Evolutionary conservation across 179 eudicot species (phyloP), one percentile per base, ranked within the genome.

Genomic region (Amaranthus tricolor): DNA sequence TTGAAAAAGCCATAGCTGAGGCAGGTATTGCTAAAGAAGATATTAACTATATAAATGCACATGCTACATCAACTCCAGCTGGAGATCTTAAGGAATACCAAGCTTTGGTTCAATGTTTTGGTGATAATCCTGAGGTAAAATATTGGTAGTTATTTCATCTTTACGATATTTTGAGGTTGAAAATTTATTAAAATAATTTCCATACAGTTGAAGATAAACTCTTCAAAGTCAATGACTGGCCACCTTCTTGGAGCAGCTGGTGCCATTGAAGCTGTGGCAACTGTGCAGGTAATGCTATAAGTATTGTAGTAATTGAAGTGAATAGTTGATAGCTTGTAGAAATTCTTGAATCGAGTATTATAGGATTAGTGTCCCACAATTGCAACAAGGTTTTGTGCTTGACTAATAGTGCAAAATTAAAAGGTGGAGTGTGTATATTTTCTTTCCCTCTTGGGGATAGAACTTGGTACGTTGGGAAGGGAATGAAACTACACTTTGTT

Each of bases 191-290:
- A 17, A 48, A 52, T 53, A 66, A 2, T 67, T 57, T 69, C 16
- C 77, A 16, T 71, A 40, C 91, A 92, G 98, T 78, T 94, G 76
- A 82, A 78, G 80, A 90, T 92, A 73, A 94, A 92, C 86, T 94
- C 98, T 62, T 85, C 97, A 74, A 94, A 94, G 80, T 94, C 96
- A 47, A 94, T 92, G 98, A 89, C 88, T 50, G 98, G 98, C 78
- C 98, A 94, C 79, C 89, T 94, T 62, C 89, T 94, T 66, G 98
- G 98, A 72, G 98, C 96, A 75, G 94, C 98, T 84, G 98, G 98
- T 68, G 97, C 89, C 76, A 90, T 94, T 78, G 98, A 92, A 85
- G 98, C 97, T 78, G 91, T 94, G 82, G 97, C 97, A 71, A 92
- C 98, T 66, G 84, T 92, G 54, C 93, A 94, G 98, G 98, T 92